Conservation (phyloP, 768 basidiomycete species). For the Suillus spraguei region DNA sequence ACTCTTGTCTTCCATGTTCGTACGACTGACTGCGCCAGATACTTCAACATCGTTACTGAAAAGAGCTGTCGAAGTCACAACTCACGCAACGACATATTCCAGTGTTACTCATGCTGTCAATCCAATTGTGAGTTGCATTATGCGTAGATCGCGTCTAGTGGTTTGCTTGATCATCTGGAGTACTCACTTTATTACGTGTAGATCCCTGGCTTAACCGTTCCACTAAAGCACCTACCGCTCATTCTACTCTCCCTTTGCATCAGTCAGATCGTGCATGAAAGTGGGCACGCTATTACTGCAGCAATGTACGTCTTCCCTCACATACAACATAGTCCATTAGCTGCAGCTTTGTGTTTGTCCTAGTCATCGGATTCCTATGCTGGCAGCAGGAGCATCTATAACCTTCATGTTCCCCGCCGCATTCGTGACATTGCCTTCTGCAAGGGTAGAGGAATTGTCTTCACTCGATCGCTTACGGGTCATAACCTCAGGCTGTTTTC, state of each 20-base stretch:
- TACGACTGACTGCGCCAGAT: not conserved
- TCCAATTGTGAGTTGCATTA: slow-evolving; percentile 35
- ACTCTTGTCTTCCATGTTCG: slow-evolving; percentile 22
- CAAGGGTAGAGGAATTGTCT: slow-evolving; percentile 40
- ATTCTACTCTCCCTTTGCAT: slow-evolving; percentile 63
- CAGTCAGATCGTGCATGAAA: slow-evolving; percentile 76
- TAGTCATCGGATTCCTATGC: slow-evolving; percentile 68
- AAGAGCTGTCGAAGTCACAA: not conserved
- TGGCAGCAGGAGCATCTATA: slow-evolving; percentile 62
- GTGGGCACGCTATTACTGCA: slow-evolving; percentile 77
- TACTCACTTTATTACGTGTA: slow-evolving; percentile 27
- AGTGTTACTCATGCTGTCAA: slow-evolving; percentile 20
- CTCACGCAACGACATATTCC: not conserved
- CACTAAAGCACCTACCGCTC: slow-evolving; percentile 67
- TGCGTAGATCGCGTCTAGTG: slow-evolving; percentile 7
- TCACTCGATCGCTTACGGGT: slow-evolving; percentile 55
- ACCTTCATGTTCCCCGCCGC: slow-evolving; percentile 71
- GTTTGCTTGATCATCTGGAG: not conserved
- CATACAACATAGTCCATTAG: not conserved
- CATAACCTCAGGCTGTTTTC: slow-evolving; percentile 73
- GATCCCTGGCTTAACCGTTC: slow-evolving; percentile 86
- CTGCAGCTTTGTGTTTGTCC: slow-evolving; percentile 7
- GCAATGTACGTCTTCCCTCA: slow-evolving; percentile 56
- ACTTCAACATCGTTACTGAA: slow-evolving; percentile 4
- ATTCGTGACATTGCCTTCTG: slow-evolving; percentile 63